These are phyloP conservation scores for Chrysochromulina tobinii DNA, from an alignment of 78 protist species.

Conservation along the genomic window DNA sequence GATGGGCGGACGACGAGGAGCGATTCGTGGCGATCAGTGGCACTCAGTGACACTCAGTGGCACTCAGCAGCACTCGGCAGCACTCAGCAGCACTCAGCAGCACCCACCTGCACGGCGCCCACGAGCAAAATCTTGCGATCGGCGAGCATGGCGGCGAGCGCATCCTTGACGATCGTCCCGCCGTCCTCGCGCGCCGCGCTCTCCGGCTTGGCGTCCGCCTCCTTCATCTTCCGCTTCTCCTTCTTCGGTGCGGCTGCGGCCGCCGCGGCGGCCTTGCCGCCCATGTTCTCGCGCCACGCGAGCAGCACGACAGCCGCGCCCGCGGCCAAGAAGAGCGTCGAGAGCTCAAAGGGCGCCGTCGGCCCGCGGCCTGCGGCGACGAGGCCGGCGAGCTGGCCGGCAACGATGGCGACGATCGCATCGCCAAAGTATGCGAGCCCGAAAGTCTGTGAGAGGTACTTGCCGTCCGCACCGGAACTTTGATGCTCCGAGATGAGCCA, in stretches of 20 bases:
- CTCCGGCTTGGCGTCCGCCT: no score
- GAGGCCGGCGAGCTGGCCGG: background rate
- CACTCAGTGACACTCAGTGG: no score
- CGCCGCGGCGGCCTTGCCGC: slow-evolving; percentile 9
- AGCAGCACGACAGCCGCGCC: slow-evolving; percentile 18
- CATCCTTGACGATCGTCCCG: background rate
- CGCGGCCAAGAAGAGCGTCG: slow-evolving; percentile 12
- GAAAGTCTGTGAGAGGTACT: slow-evolving; percentile 41
- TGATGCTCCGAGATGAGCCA: slow-evolving; percentile 34
- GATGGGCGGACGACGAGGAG: no score
- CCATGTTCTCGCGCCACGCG: slow-evolving; percentile 15
- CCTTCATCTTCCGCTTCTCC: no score
- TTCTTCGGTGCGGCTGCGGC: background rate
- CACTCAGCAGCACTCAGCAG: no score
- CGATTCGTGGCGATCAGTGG: no score
- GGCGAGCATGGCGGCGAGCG: background rate
- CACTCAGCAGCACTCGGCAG: no score
- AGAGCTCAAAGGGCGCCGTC: slow-evolving; percentile 45
- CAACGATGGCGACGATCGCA: slow-evolving; percentile 25
- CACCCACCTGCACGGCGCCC: slow-evolving; percentile 23
- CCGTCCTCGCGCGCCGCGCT: background rate
- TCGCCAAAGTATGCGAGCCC: slow-evolving; percentile 50
- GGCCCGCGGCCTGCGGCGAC: slow-evolving; percentile 25
- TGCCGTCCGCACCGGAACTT: background rate
- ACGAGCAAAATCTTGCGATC: slow-evolving; percentile 21